Conservation (phyloP, 306 rosid genomes). For the Inga oerstediana region DNA sequence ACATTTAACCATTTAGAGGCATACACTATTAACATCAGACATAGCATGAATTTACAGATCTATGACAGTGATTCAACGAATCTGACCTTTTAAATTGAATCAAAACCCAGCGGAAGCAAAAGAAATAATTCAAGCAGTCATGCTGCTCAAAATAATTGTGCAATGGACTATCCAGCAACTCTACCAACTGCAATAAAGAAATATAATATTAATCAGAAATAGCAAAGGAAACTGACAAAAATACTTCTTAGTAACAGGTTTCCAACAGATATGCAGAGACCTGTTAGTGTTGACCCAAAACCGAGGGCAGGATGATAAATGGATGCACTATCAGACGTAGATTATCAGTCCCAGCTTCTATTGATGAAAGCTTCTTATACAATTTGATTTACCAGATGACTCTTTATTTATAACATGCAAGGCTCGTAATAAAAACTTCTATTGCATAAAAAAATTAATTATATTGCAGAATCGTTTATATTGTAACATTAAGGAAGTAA, state of each 20-base stretch:
- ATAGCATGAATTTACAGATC: slow-evolving; percentile 18
- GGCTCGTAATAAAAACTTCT: not conserved
- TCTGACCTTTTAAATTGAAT: slow-evolving; percentile 95
- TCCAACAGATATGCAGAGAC: slow-evolving; percentile 12
- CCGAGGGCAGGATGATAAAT: slow-evolving; percentile 16
- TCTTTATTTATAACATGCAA: slow-evolving; percentile 3
- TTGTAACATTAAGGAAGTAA: not conserved
- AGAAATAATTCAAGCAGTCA: slow-evolving; percentile 96
- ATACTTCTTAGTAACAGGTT: slow-evolving; percentile 11
- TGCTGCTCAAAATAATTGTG: slow-evolving; percentile 84
- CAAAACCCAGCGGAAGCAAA: slow-evolving; percentile 98
- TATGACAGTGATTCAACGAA: slow-evolving; percentile 25
- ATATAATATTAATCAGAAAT: slow-evolving; percentile 31
- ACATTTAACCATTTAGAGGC: slow-evolving; percentile 8
- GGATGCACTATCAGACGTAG: slow-evolving; percentile 4
- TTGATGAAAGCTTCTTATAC: not conserved
- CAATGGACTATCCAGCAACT: slow-evolving; percentile 85
- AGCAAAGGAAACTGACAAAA: slow-evolving; percentile 24
- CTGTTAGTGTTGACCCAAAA: slow-evolving; percentile 14
- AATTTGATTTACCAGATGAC: not conserved
- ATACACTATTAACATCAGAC: slow-evolving; percentile 2
- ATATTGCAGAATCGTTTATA: slow-evolving; percentile 10
- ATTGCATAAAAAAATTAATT: too few relatives aligned
- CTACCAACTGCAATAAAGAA: slow-evolving; percentile 83
- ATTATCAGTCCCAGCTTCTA: slow-evolving; percentile 10